A percentile compares a stretch with the other conserved stretches of the same genome.
Evolutionary conservation across 2,329 filamentous ascomycete genomes (phyloP).

Genomic region (Cladorrhinum sp.): DNA sequence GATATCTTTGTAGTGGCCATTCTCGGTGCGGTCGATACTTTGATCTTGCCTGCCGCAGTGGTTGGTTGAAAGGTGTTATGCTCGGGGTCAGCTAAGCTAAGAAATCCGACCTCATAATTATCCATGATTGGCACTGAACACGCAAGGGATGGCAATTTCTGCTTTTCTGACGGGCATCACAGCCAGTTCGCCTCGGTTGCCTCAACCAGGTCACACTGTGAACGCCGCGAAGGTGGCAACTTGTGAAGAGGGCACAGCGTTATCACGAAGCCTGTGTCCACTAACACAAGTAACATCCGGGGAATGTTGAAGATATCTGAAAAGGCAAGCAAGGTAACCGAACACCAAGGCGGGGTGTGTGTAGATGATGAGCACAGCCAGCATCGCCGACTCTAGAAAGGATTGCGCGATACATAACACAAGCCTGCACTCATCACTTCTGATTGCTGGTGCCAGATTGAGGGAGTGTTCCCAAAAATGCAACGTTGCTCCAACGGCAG

Average conservation of each 20-base stretch:
- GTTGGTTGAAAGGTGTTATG: not conserved
- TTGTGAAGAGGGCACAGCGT: not conserved
- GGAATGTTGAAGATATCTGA: not conserved
- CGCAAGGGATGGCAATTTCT: not conserved
- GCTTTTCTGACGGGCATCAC: not conserved
- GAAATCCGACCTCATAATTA: not conserved
- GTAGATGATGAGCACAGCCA: not conserved
- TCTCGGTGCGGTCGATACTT: not conserved
- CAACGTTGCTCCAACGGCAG: not conserved
- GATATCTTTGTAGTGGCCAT: not conserved
- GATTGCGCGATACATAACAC: too few species aligned
- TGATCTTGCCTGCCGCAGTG: not conserved
- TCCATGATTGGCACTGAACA: not conserved
- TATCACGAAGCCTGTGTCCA: not conserved
- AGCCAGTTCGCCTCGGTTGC: too few species aligned
- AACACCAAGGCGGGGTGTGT: not conserved
- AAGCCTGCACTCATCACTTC: too few species aligned
- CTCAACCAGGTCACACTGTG: not conserved
- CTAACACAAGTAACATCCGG: not conserved
- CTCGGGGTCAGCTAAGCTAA: not conserved
- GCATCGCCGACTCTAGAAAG: not conserved
- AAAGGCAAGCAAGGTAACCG: not conserved
- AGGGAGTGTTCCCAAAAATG: not conserved
- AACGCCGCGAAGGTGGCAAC: not conserved
- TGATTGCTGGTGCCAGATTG: too few species aligned